phyloP scores from a whole-genome alignment of 116 monocot species.

The Dioscorea cayenensis region DNA sequence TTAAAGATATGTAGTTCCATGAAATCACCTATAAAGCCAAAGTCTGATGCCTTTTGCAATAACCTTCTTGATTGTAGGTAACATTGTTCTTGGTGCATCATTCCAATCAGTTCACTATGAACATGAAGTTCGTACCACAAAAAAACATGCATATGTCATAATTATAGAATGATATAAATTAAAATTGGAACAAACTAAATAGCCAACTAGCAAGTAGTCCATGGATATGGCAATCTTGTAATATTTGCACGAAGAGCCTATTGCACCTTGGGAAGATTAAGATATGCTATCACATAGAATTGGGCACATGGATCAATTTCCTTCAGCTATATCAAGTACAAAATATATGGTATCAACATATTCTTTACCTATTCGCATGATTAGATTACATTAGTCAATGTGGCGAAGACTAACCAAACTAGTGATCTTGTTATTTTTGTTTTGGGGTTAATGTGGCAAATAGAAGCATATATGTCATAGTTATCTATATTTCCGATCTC shows the following conservation, averaged over 20 bases:
- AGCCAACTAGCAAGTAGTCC: not conserved
- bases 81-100: constrained; percentile 5
- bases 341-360: not conserved
- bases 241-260: constrained; percentile 5
- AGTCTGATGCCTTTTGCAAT: constrained; percentile 21
- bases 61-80: constrained; percentile 33
- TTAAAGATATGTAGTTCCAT: too few relatives aligned
- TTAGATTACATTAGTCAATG: not conserved
- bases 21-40: constrained; percentile 40
- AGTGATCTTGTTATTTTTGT: not conserved
- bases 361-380: too few relatives aligned
- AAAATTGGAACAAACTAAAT: too few relatives aligned
- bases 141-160: not conserved
- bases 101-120: constrained; percentile 7
- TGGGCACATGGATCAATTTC: not conserved
- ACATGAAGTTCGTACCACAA: not conserved
- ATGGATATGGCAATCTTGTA: constrained; percentile 3
- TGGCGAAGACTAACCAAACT: not conserved
- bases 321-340: too few relatives aligned
- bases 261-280: constrained; percentile 9
- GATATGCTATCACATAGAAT: not conserved
- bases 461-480: constrained; percentile 26
- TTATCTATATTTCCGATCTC: constrained; percentile 9
- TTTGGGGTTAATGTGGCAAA: not conserved
- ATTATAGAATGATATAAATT: not conserved